Conservation (phyloP, 129 eudicot species). For the Flaveria robusta region DNA sequence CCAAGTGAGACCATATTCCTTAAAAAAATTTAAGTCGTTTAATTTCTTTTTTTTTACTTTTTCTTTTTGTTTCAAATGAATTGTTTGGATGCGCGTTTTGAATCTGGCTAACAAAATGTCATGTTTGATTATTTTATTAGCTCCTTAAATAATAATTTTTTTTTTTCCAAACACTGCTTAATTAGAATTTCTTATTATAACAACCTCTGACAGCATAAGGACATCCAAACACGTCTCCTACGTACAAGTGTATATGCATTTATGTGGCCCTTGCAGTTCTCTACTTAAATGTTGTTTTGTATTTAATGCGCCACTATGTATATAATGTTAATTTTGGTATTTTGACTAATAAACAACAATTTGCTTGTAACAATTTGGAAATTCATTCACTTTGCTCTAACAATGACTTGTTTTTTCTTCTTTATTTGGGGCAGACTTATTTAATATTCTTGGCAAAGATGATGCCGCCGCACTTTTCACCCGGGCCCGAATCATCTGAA, state of each 20-base stretch:
- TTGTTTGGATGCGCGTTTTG: neutral
- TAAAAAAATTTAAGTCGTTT: neutral
- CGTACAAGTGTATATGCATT: no score
- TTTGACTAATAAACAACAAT: neutral
- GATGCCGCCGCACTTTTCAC: slow-evolving; percentile 76
- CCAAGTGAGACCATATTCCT: slow-evolving; percentile 54
- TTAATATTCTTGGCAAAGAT: slow-evolving; percentile 84
- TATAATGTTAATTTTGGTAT: neutral
- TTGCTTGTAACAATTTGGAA: neutral
- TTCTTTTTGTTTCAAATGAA: neutral
- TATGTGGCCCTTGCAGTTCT: no score
- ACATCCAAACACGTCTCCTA: no score
- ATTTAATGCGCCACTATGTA: neutral
- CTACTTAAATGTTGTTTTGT: no score
- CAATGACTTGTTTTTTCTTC: neutral
- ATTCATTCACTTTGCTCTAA: neutral
- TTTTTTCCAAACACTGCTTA: no score
- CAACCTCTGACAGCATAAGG: no score
- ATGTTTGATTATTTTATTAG: no score
- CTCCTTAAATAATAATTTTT: no score
- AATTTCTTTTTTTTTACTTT: neutral
- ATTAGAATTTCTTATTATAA: no score
- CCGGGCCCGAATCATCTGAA: slow-evolving; percentile 90
- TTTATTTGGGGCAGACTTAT: slow-evolving; percentile 67
- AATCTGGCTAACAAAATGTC: neutral